Percentiles rank a stretch among this genome's conserved stretches.
These are phyloP conservation scores for Talinum fruticosum DNA, from an alignment of 148 eudicot species.

Conservation along the genomic window DNA sequence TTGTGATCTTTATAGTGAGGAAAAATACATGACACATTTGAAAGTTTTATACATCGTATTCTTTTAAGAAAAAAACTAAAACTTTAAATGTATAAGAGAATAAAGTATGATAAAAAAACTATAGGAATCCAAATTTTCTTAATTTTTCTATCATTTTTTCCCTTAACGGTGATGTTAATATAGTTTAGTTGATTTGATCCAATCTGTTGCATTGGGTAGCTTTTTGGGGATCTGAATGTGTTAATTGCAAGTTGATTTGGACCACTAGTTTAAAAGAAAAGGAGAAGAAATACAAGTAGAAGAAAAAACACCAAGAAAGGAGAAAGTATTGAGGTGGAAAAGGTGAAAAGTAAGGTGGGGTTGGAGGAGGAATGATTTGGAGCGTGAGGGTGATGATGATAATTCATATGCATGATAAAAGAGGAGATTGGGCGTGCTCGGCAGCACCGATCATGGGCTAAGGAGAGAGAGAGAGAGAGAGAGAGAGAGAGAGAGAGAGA, in stretches of 20 bases:
- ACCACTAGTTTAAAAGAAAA: background rate
- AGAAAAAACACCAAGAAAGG: background rate
- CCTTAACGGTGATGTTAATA: too few relatives aligned
- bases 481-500: background rate
- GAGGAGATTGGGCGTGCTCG: conserved; percentile 29
- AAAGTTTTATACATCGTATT: background rate
- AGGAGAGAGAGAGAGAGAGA: background rate
- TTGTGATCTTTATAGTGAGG: background rate
- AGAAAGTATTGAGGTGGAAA: background rate
- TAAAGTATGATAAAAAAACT: too few relatives aligned
- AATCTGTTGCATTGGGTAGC: background rate
- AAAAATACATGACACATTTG: background rate
- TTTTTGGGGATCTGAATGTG: background rate
- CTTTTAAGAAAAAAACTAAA: background rate
- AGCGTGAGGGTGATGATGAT: conserved; percentile 49
- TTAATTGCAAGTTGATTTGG: background rate
- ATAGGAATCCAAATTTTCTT: too few relatives aligned
- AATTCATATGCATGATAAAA: conserved; percentile 33
- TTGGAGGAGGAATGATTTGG: conserved; percentile 34
- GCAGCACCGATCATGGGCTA: conserved; percentile 27
- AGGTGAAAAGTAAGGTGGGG: conserved; percentile 21
- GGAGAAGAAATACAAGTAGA: background rate
- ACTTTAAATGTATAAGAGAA: too few relatives aligned
- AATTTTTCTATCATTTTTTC: too few relatives aligned
- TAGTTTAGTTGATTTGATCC: too few relatives aligned